Evolutionary conservation across 202 grass and related monocot genomes (phyloP).

Genomic region (Panicum virgatum): DNA sequence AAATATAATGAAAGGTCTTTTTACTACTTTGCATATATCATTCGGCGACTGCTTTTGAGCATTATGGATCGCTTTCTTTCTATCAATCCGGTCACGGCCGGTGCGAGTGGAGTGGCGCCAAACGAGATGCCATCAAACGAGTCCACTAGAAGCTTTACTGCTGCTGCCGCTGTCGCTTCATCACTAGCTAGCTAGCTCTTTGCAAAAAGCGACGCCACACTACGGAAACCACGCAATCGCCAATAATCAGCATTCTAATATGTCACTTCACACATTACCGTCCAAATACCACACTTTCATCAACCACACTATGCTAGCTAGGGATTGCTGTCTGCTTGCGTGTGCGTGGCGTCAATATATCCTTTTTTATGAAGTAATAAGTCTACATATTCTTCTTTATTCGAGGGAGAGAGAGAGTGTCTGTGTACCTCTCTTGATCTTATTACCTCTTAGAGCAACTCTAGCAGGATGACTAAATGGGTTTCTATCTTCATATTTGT

Average conservation of each 20-base stretch:
- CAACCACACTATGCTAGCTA: not conserved
- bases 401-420: too few species aligned
- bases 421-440: too few species aligned
- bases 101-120: slow-evolving; percentile 49
- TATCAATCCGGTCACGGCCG: slow-evolving; percentile 3
- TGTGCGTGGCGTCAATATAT: too few species aligned
- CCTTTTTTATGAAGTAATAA: too few species aligned
- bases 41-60: slow-evolving; percentile 17
- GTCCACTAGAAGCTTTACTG: slow-evolving; percentile 20
- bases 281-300: slow-evolving; percentile 12
- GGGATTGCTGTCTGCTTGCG: too few species aligned
- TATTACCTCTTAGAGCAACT: too few species aligned
- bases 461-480: too few species aligned
- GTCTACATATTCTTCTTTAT: too few species aligned
- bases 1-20: not conserved
- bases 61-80: slow-evolving; percentile 23
- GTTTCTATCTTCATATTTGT: too few species aligned
- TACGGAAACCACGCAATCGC: slow-evolving; percentile 3
- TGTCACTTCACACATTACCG: not conserved
- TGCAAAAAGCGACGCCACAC: slow-evolving; percentile 26
- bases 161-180: slow-evolving; percentile 23
- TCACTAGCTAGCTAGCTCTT: not conserved
- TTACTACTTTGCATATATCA: slow-evolving; percentile 17
- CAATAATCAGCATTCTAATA: not conserved
- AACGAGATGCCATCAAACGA: slow-evolving; percentile 44